Evolutionary conservation across 805 yeast genomes (phyloP).

Genomic region (Teunomyces kruisii): DNA sequence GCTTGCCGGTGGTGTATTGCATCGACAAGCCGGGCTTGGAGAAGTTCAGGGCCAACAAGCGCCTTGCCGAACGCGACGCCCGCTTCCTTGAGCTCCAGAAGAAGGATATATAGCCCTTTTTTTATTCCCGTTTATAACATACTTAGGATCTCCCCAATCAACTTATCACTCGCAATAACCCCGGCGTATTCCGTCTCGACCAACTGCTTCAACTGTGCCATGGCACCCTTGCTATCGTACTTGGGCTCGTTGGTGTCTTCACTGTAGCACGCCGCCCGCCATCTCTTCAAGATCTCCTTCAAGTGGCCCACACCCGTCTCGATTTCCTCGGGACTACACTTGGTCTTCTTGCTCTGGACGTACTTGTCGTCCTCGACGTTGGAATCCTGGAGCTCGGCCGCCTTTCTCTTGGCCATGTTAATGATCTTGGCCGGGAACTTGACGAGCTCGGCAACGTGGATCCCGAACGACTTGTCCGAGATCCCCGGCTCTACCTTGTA

Average conservation of each 20-base stretch:
- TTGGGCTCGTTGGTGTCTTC: constrained; percentile 19
- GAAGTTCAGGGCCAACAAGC: constrained; percentile 15
- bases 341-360: constrained; percentile 47
- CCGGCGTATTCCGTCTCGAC: constrained; percentile 23
- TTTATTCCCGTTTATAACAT: too few relatives aligned
- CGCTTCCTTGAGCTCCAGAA: constrained; percentile 5
- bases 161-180: constrained; percentile 30
- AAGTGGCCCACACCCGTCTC: constrained; percentile 51
- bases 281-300: constrained; percentile 49
- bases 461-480: constrained; percentile 94
- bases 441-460: constrained; percentile 95
- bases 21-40: constrained; percentile 26
- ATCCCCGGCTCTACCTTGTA: constrained; percentile 97
- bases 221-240: constrained; percentile 38
- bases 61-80: constrained; percentile 13
- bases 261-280: constrained; percentile 52
- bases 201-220: constrained; percentile 36
- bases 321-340: constrained; percentile 54
- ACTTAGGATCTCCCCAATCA: constrained; percentile 45
- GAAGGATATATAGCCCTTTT: constrained; percentile 14
- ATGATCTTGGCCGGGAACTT: constrained; percentile 89
- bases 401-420: constrained; percentile 93
- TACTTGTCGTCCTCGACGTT: constrained; percentile 39
- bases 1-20: constrained; percentile 27
- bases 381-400: constrained; percentile 75